These are phyloP conservation scores for Penicillium goetzii DNA, from an alignment of 495 filamentous ascomycete genomes.

Conservation along the genomic window DNA sequence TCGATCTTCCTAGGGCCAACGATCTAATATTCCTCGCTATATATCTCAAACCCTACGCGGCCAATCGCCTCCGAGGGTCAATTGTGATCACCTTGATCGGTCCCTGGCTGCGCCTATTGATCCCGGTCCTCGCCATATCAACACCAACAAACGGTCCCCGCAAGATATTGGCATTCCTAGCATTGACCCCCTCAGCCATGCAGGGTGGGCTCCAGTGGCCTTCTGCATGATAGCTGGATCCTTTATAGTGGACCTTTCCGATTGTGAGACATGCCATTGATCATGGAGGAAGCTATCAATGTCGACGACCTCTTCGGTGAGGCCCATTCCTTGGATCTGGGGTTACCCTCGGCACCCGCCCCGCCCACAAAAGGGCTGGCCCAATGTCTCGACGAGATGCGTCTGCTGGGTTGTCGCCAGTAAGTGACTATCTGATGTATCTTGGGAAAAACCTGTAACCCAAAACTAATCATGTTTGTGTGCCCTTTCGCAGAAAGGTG, in stretches of 20 bases:
- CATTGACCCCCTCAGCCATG: conserved; percentile 15
- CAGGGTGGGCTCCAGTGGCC: conserved; percentile 13
- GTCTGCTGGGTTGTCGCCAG: conserved; percentile 80
- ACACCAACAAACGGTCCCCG: conserved; percentile 16
- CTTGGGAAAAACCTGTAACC: background rate
- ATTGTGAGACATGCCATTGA: conserved; percentile 43
- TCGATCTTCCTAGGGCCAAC: background rate
- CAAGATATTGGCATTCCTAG: conserved; percentile 10
- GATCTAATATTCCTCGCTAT: background rate
- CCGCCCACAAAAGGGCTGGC: conserved; percentile 66
- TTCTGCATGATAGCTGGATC: conserved; percentile 3
- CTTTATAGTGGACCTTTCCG: background rate
- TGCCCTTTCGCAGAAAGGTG: conserved; percentile 59
- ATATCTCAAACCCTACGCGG: background rate
- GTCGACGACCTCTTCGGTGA: conserved; percentile 81
- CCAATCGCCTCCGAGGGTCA: no score
- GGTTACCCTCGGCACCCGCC: conserved; percentile 54
- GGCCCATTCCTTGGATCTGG: conserved; percentile 52
- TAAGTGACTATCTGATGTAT: conserved; percentile 48
- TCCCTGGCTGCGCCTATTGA: conserved; percentile 3
- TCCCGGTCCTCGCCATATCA: conserved; percentile 9
- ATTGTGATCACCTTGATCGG: background rate
- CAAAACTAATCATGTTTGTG: background rate
- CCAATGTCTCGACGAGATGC: conserved; percentile 78
- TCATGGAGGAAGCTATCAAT: conserved; percentile 72